Percentiles rank a stretch among this genome's conserved stretches.
These are phyloP conservation scores for Penicillium verhagenii DNA, from an alignment of 495 filamentous ascomycete genomes.

Conservation along the genomic window DNA sequence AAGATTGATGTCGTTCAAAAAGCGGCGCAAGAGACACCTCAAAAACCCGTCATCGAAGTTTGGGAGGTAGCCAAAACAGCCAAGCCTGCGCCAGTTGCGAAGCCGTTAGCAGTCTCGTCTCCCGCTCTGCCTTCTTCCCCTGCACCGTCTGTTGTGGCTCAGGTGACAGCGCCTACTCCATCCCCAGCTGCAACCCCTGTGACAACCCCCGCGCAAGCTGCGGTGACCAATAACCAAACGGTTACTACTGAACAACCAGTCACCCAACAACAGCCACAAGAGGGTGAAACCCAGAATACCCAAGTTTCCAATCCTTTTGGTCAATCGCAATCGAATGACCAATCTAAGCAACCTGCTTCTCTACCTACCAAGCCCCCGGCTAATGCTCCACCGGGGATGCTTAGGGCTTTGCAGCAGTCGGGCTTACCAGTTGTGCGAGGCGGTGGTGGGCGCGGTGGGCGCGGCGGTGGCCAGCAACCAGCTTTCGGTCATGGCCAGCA, in stretches of 20 bases:
- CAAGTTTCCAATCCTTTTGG: slow-evolving; percentile 33
- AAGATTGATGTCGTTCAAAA: slow-evolving; percentile 77
- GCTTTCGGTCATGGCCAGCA: slow-evolving; percentile 30
- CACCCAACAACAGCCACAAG: not conserved
- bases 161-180: not conserved
- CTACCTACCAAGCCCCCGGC: slow-evolving; percentile 39
- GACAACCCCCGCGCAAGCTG: not conserved
- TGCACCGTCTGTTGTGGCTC: slow-evolving; percentile 14
- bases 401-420: slow-evolving; percentile 48
- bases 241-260: slow-evolving; percentile 2
- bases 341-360: slow-evolving; percentile 30
- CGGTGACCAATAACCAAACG: slow-evolving; percentile 11
- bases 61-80: slow-evolving; percentile 75
- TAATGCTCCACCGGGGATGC: slow-evolving; percentile 36
- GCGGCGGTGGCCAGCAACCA: slow-evolving; percentile 33
- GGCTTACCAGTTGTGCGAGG: slow-evolving; percentile 50
- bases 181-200: slow-evolving; percentile 21
- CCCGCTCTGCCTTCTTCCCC: slow-evolving; percentile 11
- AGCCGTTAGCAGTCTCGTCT: not conserved
- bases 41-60: slow-evolving; percentile 76
- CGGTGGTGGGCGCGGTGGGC: slow-evolving; percentile 31
- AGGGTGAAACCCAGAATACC: not conserved
- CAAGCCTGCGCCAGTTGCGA: slow-evolving; percentile 46
- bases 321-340: slow-evolving; percentile 24
- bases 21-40: slow-evolving; percentile 78